Conservation (phyloP, 1,139 yeast genomes). For the Yamadazyma conglobata region DNA sequence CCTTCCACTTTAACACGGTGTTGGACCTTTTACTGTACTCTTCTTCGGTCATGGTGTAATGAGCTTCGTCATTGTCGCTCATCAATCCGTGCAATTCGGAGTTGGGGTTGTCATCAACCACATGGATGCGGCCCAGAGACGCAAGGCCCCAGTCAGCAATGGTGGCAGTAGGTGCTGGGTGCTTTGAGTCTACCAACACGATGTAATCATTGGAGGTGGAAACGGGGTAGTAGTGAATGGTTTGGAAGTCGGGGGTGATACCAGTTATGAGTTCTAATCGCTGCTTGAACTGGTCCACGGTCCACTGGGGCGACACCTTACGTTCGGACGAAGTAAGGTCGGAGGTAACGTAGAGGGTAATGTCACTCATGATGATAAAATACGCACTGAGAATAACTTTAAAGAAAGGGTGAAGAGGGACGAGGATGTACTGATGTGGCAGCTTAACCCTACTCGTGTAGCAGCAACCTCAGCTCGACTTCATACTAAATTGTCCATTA, state of each 20-base stretch:
- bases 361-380: slow-evolving; percentile 39
- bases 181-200: slow-evolving; percentile 5
- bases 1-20: slow-evolving; percentile 77
- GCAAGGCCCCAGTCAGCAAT: slow-evolving; percentile 24
- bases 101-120: slow-evolving; percentile 50
- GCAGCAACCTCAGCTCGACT: too few relatives aligned
- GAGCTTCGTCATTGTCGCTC: slow-evolving; percentile 30
- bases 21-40: slow-evolving; percentile 61
- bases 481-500: too few relatives aligned
- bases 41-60: slow-evolving; percentile 57
- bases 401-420: too few relatives aligned
- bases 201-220: slow-evolving; percentile 14
- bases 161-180: slow-evolving; percentile 10
- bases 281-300: slow-evolving; percentile 50
- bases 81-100: slow-evolving; percentile 43
- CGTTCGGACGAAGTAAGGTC: slow-evolving; percentile 69
- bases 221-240: slow-evolving; percentile 32
- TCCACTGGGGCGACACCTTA: slow-evolving; percentile 63
- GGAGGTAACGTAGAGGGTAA: slow-evolving; percentile 60
- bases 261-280: slow-evolving; percentile 77
- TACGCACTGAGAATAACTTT: too few relatives aligned
- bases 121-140: slow-evolving; percentile 47
- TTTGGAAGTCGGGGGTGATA: slow-evolving; percentile 59
- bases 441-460: too few relatives aligned
- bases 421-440: too few relatives aligned